Evolutionary conservation across 495 filamentous ascomycete species (phyloP).

Genomic region (Penicillium maclennaniae): DNA sequence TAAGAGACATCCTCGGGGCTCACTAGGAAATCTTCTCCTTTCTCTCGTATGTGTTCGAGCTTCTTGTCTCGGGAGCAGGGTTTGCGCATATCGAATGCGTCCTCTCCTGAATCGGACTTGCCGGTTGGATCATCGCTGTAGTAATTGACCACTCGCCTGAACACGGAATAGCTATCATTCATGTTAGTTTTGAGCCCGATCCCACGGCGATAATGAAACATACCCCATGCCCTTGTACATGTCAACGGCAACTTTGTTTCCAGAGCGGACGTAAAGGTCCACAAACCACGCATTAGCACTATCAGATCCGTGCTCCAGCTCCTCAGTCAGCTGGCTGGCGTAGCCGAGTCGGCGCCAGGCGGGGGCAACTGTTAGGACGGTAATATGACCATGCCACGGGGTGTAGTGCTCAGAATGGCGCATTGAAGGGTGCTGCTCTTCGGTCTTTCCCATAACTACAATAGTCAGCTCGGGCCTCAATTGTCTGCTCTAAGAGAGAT

Average conservation of each 20-base stretch:
- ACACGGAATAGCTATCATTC: slow-evolving; percentile 62
- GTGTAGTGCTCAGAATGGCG: slow-evolving; percentile 77
- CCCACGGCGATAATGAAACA: slow-evolving; percentile 14
- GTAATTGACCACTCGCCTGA: slow-evolving; percentile 81
- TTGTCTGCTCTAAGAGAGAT: not conserved
- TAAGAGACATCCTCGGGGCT: slow-evolving; percentile 73
- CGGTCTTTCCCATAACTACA: slow-evolving; percentile 91
- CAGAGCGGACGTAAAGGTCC: slow-evolving; percentile 85
- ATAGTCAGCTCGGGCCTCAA: not conserved
- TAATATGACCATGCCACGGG: slow-evolving; percentile 98
- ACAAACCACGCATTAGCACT: slow-evolving; percentile 88
- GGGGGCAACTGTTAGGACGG: slow-evolving; percentile 87
- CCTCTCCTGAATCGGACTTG: slow-evolving; percentile 57
- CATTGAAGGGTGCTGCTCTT: slow-evolving; percentile 73
- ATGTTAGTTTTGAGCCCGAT: slow-evolving; percentile 1
- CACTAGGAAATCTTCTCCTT: slow-evolving; percentile 80
- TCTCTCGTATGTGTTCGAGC: slow-evolving; percentile 68
- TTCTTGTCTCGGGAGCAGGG: slow-evolving; percentile 79
- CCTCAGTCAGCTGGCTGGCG: slow-evolving; percentile 71
- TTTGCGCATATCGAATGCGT: slow-evolving; percentile 97
- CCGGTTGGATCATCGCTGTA: slow-evolving; percentile 76
- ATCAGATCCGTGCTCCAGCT: slow-evolving; percentile 76
- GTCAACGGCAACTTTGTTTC: slow-evolving; percentile 78
- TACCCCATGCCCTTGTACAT: slow-evolving; percentile 91
- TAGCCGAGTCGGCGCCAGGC: slow-evolving; percentile 80